These are phyloP conservation scores for Phytomonas sp. DNA, from an alignment of 208 protist genomes.

Conservation along the genomic window DNA sequence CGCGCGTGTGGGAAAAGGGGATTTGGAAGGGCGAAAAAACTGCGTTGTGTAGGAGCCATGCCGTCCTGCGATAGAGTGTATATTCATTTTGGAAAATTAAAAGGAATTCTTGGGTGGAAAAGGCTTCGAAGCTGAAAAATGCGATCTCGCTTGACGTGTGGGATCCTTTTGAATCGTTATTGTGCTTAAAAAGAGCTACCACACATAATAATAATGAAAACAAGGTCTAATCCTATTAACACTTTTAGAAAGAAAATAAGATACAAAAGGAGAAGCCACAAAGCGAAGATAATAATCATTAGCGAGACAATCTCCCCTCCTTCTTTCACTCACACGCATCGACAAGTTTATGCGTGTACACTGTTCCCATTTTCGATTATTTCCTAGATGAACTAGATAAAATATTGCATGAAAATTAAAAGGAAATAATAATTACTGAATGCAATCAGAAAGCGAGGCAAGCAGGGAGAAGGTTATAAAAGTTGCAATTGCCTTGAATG, in stretches of 20 bases:
- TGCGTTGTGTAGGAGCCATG: conserved; percentile 76
- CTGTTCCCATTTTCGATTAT: not conserved
- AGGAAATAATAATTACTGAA: conserved; percentile 1
- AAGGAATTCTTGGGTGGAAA: not conserved
- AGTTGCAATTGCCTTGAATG: too few relatives aligned
- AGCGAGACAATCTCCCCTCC: not conserved
- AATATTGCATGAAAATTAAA: too few relatives aligned
- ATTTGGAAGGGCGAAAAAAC: conserved; percentile 33
- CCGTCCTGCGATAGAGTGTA: conserved; percentile 50
- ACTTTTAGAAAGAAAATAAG: too few relatives aligned
- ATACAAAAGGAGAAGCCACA: too few relatives aligned
- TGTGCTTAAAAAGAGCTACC: too few relatives aligned
- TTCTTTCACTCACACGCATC: conserved; percentile 3
- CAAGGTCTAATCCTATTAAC: too few relatives aligned
- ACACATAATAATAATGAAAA: too few relatives aligned
- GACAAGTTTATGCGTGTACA: not conserved
- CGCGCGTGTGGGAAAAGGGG: conserved; percentile 26
- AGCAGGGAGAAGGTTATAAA: not conserved
- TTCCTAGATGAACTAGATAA: not conserved
- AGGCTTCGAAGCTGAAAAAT: too few relatives aligned
- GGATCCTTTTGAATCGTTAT: too few relatives aligned
- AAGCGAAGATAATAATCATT: not conserved
- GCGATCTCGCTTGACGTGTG: too few relatives aligned
- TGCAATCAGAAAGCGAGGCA: conserved; percentile 7
- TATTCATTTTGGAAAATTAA: conserved; percentile 13